Evolutionary conservation across 805 yeast genomes (phyloP), one percentile per base, ranked within the genome.

Genomic region (Kazachstania kunashirensis): DNA sequence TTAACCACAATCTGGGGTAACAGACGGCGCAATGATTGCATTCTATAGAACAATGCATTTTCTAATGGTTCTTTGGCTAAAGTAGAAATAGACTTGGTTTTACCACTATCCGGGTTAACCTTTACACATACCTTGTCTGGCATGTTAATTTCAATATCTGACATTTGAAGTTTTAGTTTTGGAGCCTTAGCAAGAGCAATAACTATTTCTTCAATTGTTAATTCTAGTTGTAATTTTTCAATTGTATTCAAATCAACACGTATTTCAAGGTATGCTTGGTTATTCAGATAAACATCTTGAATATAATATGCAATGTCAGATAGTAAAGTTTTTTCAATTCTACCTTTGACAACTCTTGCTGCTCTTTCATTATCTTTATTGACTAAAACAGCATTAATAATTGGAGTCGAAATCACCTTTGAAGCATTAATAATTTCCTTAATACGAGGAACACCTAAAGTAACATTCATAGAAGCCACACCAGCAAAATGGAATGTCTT

Each of bases 401-500:
- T 92, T 2, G 98, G 98, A 6, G 98, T 92, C 6, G 95, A 84
- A 50, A 92, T 92, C 14, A 77, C 75, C 59, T 92, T 92, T 14
- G 96, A 84, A 3, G 98, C 98, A 59, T 92, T 92, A 59, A 92
- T 92, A 59, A 92, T 92, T 68, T 92, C 98, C 65, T 92, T 92
- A 59, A 92, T 89, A 74, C 98, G 96, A 34, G 98, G 98, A 36
- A 92, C 98, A 75, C 98, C 98, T 49, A 92, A 73, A 0, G 98
- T 92, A 47, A 89, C 95, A 67, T 92, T 92, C 96, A 89, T 92
- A 32, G 95, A 83, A 24, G 98, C 97, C 40, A 92, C 98, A 71
- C 98, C 98, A 53, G 98, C 98, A 71, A 92, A 92, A 70, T 92
- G 98, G 84, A 89, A 89, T 41, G 94, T 82, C 58, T 82, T 82